A percentile compares a stretch with the other conserved stretches of the same genome.
phyloP scores from a whole-genome alignment of 2,329 filamentous ascomycete genomes.

The Xylariaceae sp. region DNA sequence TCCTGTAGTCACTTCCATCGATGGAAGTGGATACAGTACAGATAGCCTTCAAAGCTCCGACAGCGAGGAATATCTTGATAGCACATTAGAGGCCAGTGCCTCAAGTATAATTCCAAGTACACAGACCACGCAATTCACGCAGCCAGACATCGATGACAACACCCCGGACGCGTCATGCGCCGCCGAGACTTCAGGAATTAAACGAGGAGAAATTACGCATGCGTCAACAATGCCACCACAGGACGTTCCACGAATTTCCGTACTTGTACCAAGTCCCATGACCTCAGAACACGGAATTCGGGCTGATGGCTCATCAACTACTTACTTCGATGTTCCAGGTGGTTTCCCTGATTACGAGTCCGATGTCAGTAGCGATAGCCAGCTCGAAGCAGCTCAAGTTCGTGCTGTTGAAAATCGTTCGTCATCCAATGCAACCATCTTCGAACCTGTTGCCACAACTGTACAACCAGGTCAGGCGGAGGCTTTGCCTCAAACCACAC shows the following conservation, averaged over 20 bases:
- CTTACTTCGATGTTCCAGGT: slow-evolving; percentile 62
- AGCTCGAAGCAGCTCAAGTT: slow-evolving; percentile 2
- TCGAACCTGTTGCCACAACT: slow-evolving; percentile 36
- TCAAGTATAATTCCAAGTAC: slow-evolving; percentile 30
- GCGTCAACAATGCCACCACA: slow-evolving; percentile 3
- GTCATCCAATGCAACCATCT: slow-evolving; percentile 24
- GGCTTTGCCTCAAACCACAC: slow-evolving; percentile 40
- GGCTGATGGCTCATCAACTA: slow-evolving; percentile 18
- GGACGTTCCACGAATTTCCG: slow-evolving; percentile 52
- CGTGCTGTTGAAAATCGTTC: not conserved
- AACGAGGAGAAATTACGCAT: not conserved
- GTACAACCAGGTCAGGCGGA: slow-evolving; percentile 25
- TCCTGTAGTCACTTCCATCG: slow-evolving; percentile 73
- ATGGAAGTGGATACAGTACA: slow-evolving; percentile 69
- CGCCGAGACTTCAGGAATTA: slow-evolving; percentile 27
- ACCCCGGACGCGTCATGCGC: slow-evolving; percentile 19
- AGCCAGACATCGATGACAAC: slow-evolving; percentile 30
- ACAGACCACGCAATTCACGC: slow-evolving; percentile 31
- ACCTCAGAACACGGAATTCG: slow-evolving; percentile 26
- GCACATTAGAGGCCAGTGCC: slow-evolving; percentile 25
- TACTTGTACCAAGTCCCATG: slow-evolving; percentile 53
- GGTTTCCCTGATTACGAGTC: slow-evolving; percentile 58
- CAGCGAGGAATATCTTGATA: slow-evolving; percentile 44
- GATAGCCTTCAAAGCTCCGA: slow-evolving; percentile 58
- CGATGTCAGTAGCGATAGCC: slow-evolving; percentile 10